Evolutionary conservation across 768 basidiomycete species (phyloP), one percentile per base, ranked within the genome.

Genomic region (Piloderma croceum): DNA sequence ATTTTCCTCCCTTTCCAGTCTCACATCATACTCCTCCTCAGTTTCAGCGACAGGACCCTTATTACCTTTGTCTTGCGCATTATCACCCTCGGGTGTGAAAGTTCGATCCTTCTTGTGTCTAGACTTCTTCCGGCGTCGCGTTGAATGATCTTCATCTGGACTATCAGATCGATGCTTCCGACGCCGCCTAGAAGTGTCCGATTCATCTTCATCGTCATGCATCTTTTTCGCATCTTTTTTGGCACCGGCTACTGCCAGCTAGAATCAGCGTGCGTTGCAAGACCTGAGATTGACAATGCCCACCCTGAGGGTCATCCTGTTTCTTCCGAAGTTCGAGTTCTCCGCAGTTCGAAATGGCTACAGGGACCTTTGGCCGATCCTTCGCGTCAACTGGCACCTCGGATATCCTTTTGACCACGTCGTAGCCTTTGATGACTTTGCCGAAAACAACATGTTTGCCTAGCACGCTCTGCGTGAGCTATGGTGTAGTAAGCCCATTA

Each of bases 321-420:
- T 62, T 61, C 42, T 72, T 74, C 41, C 74, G 74, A 9, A 89
- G 70, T 57, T 89, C 83, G 25, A 94, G 77, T 56, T 94, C 91
- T 9, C 91, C 91, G 39, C 86, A 90, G 56, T 81, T 87, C 3
- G 70, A 61, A 46, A 94, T 77, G 7, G 74, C 62, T 9, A 93
- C 77, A 2, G 82, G 80, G 1, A 69, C 64, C 4, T 72, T 56
- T 0, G 90, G 91, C 3, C 83, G 70, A 53, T 90, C 79, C 58
- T 86, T 87, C 27, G 70, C 76, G 54, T 90, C 89, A 10, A 80
- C 79, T 6, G 79, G 70, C 17, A 90, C 68, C 32, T 77, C 68
- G 3, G 73, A 73, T 21, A 92, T 69, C 48, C 64, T 74, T 34
- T 71, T 51, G 22, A 81, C 61, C 34, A 90, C 75, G 6, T 77